These are phyloP conservation scores for Tylopilus rubrobrunneus DNA, from an alignment of 768 basidiomycete species.

Conservation along the genomic window DNA sequence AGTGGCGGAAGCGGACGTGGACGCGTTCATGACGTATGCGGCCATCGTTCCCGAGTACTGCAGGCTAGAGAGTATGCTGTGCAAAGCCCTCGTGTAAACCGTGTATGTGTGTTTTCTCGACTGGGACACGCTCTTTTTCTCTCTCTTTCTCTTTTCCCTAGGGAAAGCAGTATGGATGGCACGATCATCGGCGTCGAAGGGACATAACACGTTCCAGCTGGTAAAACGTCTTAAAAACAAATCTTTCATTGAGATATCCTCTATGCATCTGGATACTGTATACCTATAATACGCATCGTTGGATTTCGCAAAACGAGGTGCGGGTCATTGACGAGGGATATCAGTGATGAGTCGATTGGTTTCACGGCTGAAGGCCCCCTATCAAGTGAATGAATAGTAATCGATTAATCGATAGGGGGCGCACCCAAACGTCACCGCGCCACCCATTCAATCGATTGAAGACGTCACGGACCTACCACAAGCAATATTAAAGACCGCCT, in stretches of 20 bases:
- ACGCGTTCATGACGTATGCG: slow-evolving; percentile 83
- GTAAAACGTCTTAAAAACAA: neutral
- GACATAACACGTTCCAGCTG: neutral
- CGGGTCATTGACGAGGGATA: too few relatives aligned
- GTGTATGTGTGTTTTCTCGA: neutral
- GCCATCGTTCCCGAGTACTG: slow-evolving; percentile 82
- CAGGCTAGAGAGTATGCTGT: slow-evolving; percentile 73
- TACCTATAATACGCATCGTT: neutral
- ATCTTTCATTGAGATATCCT: neutral
- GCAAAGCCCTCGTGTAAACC: slow-evolving; percentile 51
- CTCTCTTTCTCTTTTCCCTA: neutral
- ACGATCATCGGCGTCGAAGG: neutral
- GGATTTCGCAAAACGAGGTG: neutral
- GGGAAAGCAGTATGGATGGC: neutral
- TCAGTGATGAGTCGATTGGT: too few relatives aligned
- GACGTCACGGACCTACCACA: neutral
- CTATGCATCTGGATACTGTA: neutral
- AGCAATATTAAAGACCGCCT: neutral
- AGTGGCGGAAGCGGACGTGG: slow-evolving; percentile 79
- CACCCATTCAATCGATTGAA: too few relatives aligned
- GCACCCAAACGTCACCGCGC: too few relatives aligned
- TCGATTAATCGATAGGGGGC: neutral
- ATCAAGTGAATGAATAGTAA: too few relatives aligned
- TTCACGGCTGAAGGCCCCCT: too few relatives aligned
- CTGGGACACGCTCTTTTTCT: neutral